phyloP scores from a whole-genome alignment of 73 alveolate genomes.

The Uronychia binucleata region DNA sequence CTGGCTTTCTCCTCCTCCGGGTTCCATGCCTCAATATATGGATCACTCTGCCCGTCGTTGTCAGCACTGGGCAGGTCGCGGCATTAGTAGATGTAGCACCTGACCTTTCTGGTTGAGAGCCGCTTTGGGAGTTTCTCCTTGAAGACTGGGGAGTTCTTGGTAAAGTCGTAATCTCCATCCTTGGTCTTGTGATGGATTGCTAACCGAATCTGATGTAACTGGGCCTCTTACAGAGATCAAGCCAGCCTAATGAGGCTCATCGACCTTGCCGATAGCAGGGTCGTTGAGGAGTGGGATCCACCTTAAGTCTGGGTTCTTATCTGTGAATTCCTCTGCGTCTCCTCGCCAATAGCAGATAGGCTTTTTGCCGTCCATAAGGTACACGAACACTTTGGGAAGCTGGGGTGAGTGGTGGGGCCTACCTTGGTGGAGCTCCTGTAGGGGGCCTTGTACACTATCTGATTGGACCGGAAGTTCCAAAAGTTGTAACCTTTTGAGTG shows the following conservation, averaged over 20 bases:
- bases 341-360: constrained; percentile 41
- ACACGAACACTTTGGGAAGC: constrained; percentile 33
- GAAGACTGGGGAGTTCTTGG: constrained; percentile 16
- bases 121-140: constrained; percentile 40
- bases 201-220: no score
- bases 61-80: constrained; percentile 71
- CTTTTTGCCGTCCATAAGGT: constrained; percentile 26
- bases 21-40: constrained; percentile 63
- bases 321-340: constrained; percentile 20
- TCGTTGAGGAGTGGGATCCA: constrained; percentile 47
- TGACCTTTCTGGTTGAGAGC: constrained; percentile 16
- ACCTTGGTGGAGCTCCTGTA: constrained; percentile 21
- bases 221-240: constrained; percentile 41
- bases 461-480: constrained; percentile 41
- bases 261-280: constrained; percentile 36
- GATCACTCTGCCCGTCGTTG: constrained; percentile 66
- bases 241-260: constrained; percentile 56
- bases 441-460: constrained; percentile 6
- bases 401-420: no score
- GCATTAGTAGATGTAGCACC: constrained; percentile 57
- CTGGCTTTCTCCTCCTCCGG: constrained; percentile 22
- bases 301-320: constrained; percentile 34
- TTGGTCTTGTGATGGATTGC: constrained; percentile 27
- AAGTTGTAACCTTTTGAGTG: constrained; percentile 2
- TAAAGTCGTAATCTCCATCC: constrained; percentile 31